Conservation (phyloP, 2,329 filamentous ascomycete species). For the Trematosphaeria pertusa region DNA sequence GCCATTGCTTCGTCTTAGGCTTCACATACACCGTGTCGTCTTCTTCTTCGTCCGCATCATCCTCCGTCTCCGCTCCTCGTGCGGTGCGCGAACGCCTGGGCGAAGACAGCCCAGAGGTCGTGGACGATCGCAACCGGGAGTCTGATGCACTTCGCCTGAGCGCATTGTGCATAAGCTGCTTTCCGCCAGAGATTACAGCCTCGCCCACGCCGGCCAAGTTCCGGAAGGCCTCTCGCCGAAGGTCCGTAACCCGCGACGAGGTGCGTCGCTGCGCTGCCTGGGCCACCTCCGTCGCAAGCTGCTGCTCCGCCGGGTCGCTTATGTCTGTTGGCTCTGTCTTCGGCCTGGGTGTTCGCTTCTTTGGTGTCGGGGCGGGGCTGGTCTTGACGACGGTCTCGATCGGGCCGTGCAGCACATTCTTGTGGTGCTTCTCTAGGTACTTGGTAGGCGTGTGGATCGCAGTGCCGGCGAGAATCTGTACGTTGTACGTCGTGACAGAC, state of each 20-base stretch:
- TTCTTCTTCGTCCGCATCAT: constrained; percentile 19
- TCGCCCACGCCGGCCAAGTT: constrained; percentile 40
- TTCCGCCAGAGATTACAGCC: constrained; percentile 46
- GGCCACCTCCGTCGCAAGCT: constrained; percentile 40
- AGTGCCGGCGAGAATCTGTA: constrained; percentile 68
- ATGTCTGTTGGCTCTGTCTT: constrained; percentile 19
- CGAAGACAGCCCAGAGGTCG: constrained; percentile 18
- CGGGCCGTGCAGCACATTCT: constrained; percentile 43
- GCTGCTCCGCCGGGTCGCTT: constrained; percentile 37
- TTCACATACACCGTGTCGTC: constrained; percentile 31
- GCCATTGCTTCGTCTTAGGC: constrained; percentile 73
- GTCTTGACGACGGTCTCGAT: constrained; percentile 24
- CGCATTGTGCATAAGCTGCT: constrained; percentile 38
- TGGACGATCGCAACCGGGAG: constrained; percentile 26
- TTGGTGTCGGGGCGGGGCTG: constrained; percentile 22
- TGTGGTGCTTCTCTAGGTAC: constrained; percentile 48
- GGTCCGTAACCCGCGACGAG: constrained; percentile 40
- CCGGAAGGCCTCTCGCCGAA: constrained; percentile 41
- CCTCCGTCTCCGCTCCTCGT: constrained; percentile 13
- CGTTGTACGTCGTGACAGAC: constrained; percentile 70
- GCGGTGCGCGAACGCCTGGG: constrained; percentile 34
- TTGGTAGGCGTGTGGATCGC: constrained; percentile 63
- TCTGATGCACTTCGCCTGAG: constrained; percentile 38
- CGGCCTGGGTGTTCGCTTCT: constrained; percentile 24
- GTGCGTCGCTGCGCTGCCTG: constrained; percentile 43